Conservation (phyloP, 2,329 filamentous ascomycete species). For the Daldinia sp. region DNA sequence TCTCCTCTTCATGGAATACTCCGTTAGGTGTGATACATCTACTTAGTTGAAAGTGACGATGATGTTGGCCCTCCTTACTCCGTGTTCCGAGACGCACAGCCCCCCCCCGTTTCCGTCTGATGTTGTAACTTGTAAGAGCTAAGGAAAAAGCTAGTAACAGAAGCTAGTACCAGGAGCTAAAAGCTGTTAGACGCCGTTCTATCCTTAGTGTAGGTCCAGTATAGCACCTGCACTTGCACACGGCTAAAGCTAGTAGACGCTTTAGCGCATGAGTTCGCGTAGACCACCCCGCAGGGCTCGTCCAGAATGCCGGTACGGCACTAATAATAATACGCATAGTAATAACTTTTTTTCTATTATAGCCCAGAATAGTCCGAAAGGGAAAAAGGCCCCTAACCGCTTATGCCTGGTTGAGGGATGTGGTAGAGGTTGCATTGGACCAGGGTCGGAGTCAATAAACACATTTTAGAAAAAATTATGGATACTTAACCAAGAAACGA, state of each 20-base stretch:
- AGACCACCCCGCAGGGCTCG: constrained; percentile 9
- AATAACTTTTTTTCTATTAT: constrained; percentile 3
- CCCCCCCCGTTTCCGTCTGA: not conserved
- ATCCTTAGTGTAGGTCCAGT: not conserved
- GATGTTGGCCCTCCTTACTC: not conserved
- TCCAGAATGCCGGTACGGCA: constrained; percentile 27
- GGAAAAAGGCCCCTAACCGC: not conserved
- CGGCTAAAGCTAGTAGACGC: not conserved
- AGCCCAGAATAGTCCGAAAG: constrained; percentile 4
- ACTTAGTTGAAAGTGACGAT: no score
- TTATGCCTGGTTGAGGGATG: not conserved
- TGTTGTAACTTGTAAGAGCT: constrained; percentile 1
- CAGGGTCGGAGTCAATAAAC: constrained; percentile 5
- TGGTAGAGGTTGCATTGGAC: constrained; percentile 9
- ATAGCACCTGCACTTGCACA: no score
- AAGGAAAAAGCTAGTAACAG: not conserved
- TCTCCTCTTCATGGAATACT: not conserved
- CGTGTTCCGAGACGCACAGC: constrained; percentile 1
- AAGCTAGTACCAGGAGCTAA: not conserved
- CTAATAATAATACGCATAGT: constrained; percentile 17
- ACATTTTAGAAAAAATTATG: not conserved
- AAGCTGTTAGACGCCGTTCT: not conserved
- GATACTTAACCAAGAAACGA: not conserved
- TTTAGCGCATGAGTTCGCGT: constrained; percentile 2
- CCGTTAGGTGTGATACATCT: not conserved